Evolutionary conservation across 495 filamentous ascomycete genomes (phyloP).

Genomic region (Glarea lozoyensis): DNA sequence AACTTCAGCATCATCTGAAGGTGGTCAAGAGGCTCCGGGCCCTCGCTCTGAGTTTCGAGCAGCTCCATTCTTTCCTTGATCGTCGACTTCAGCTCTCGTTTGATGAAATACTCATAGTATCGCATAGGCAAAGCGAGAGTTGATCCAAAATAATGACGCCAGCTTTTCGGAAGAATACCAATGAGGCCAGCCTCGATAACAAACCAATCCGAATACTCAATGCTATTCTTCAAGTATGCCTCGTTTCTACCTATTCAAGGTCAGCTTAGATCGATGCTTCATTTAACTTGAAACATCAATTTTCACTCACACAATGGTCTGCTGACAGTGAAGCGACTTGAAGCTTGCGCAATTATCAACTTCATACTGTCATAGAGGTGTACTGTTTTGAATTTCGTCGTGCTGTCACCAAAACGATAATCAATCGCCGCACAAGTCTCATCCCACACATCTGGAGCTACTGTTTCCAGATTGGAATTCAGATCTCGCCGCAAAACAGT

Average conservation of each 20-base stretch:
- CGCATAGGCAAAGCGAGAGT: background rate
- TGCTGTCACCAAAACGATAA: background rate
- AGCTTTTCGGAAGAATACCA: slow-evolving; percentile 15
- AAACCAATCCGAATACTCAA: slow-evolving; percentile 18
- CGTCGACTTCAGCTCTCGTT: background rate
- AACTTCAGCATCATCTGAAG: slow-evolving; percentile 30
- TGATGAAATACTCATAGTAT: background rate
- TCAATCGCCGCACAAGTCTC: background rate
- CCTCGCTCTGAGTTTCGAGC: background rate
- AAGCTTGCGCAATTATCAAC: slow-evolving; percentile 24
- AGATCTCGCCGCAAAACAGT: background rate
- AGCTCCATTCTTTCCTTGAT: background rate
- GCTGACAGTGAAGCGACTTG: slow-evolving; percentile 32
- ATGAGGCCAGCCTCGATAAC: slow-evolving; percentile 21
- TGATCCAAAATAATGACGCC: slow-evolving; percentile 23
- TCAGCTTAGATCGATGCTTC: no score
- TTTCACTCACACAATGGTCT: slow-evolving; percentile 25
- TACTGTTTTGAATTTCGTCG: background rate
- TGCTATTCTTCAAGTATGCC: slow-evolving; percentile 18
- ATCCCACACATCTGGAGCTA: background rate
- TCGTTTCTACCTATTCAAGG: slow-evolving; percentile 21
- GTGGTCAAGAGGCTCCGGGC: slow-evolving; percentile 22
- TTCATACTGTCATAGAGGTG: slow-evolving; percentile 22
- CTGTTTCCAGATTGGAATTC: background rate
- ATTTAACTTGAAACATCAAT: no score